Evolutionary conservation across 2,329 filamentous ascomycete genomes (phyloP).

Genomic region (Apiospora phragmitis): DNA sequence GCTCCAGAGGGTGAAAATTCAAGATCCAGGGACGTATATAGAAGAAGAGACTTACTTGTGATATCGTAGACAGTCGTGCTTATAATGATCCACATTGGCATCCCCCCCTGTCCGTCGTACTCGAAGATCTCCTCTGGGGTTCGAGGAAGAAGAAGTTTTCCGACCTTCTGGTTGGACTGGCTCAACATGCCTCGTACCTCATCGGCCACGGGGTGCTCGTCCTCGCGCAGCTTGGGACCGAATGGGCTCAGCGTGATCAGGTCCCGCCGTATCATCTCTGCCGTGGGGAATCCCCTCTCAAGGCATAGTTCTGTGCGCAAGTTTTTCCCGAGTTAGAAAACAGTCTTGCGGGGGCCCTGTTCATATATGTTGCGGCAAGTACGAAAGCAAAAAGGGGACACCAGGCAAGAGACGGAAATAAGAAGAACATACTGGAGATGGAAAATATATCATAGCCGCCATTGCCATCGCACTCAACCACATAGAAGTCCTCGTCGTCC

Average conservation of each 20-base stretch:
- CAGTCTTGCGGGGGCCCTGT: background rate
- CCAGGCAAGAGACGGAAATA: background rate
- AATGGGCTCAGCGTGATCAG: slow-evolving; percentile 2
- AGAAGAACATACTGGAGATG: slow-evolving; percentile 10
- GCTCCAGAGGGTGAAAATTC: background rate
- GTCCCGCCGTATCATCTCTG: background rate
- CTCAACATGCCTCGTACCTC: background rate
- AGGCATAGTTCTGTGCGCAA: background rate
- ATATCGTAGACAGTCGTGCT: slow-evolving; percentile 18
- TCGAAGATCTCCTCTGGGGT: slow-evolving; percentile 13
- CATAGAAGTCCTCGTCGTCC: slow-evolving; percentile 17
- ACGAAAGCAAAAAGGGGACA: background rate
- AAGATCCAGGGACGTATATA: background rate
- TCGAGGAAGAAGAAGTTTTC: slow-evolving; percentile 11
- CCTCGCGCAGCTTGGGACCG: slow-evolving; percentile 2
- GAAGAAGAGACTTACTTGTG: slow-evolving; percentile 16
- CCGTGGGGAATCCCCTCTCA: background rate
- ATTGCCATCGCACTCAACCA: slow-evolving; percentile 18
- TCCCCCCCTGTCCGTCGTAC: slow-evolving; percentile 13
- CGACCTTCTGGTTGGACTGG: background rate
- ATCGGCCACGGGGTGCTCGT: background rate
- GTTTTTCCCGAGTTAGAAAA: background rate
- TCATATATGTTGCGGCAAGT: background rate
- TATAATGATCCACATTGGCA: slow-evolving; percentile 15
- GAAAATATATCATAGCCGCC: slow-evolving; percentile 17